phyloP scores from a whole-genome alignment of 257 asterid genomes.

The Solanum clarkiae region DNA sequence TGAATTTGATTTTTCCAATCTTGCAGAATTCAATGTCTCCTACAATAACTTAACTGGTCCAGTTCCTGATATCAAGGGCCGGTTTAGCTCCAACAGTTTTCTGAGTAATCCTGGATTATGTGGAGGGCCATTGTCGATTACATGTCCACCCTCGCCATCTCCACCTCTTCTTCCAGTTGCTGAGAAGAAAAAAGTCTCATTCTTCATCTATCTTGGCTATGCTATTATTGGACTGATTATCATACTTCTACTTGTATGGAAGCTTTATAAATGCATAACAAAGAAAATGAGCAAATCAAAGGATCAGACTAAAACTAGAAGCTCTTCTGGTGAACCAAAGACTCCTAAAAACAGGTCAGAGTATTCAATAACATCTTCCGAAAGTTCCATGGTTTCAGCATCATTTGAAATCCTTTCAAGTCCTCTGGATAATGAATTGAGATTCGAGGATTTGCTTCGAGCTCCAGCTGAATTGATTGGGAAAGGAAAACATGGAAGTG shows the following conservation, averaged over 20 bases:
- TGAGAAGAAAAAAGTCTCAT: slow-evolving; percentile 11
- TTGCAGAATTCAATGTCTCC: slow-evolving; percentile 52
- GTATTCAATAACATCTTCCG: slow-evolving; percentile 51
- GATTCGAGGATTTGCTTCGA: slow-evolving; percentile 56
- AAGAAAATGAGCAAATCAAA: background rate
- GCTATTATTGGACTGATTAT: slow-evolving; percentile 34
- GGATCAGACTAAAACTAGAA: slow-evolving; percentile 16
- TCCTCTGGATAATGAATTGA: slow-evolving; percentile 23
- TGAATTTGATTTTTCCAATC: slow-evolving; percentile 36
- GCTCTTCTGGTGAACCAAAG: slow-evolving; percentile 37
- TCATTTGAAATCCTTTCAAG: slow-evolving; percentile 36
- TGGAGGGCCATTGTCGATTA: slow-evolving; percentile 28
- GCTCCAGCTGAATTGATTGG: slow-evolving; percentile 65
- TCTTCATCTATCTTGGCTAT: slow-evolving; percentile 46
- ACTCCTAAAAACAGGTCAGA: slow-evolving; percentile 43
- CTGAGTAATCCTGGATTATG: slow-evolving; percentile 49
- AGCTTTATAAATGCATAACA: slow-evolving; percentile 4
- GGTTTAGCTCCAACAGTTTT: slow-evolving; percentile 29
- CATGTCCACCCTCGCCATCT: slow-evolving; percentile 36
- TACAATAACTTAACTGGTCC: slow-evolving; percentile 45
- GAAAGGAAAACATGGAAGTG: slow-evolving; percentile 51
- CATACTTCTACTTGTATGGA: slow-evolving; percentile 13
- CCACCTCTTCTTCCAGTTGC: background rate
- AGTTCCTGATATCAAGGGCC: slow-evolving; percentile 31
- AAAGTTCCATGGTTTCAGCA: slow-evolving; percentile 36